A percentile compares a stretch with the other conserved stretches of the same genome.
Conservation (phyloP, 2,329 filamentous ascomycete species). For the Hypoxylon sp. region DNA sequence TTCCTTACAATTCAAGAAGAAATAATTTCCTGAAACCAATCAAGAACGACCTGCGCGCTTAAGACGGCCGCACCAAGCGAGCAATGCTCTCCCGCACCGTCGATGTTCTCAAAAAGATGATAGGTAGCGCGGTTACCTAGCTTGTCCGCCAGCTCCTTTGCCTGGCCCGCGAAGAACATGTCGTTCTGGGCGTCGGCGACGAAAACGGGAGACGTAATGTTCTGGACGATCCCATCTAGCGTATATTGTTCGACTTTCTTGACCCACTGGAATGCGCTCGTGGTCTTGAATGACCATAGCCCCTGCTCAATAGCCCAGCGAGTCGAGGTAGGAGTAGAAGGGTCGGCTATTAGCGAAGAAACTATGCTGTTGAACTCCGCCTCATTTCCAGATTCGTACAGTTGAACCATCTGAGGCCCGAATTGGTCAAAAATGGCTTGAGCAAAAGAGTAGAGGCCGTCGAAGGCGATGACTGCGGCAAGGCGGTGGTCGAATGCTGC, state of each 20-base stretch:
- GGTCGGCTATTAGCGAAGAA: not conserved
- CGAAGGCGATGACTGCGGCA: conserved; percentile 40
- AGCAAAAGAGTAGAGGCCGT: conserved; percentile 41
- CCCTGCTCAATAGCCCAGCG: conserved; percentile 57
- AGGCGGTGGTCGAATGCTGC: conserved; percentile 53
- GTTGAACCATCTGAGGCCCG: conserved; percentile 35
- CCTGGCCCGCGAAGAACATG: conserved; percentile 48
- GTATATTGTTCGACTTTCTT: conserved; percentile 27
- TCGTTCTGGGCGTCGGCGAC: conserved; percentile 49
- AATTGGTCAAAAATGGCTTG: conserved; percentile 34
- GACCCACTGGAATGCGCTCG: conserved; percentile 50
- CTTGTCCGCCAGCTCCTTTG: conserved; percentile 39
- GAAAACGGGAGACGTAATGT: conserved; percentile 50
- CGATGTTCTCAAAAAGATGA: conserved; percentile 35
- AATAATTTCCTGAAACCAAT: conserved; percentile 46
- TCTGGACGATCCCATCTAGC: conserved; percentile 38
- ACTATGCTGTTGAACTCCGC: conserved; percentile 37
- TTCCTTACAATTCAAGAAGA: not conserved
- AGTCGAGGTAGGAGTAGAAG: conserved; percentile 34
- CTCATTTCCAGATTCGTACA: conserved; percentile 41
- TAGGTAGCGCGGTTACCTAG: conserved; percentile 44
- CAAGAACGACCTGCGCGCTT: conserved; percentile 41
- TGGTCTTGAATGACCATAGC: conserved; percentile 33
- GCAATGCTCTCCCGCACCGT: conserved; percentile 48
- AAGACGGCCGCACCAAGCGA: conserved; percentile 44